Evolutionary conservation across 306 rosid genomes (phyloP).

Genomic region (Betula pendula): DNA sequence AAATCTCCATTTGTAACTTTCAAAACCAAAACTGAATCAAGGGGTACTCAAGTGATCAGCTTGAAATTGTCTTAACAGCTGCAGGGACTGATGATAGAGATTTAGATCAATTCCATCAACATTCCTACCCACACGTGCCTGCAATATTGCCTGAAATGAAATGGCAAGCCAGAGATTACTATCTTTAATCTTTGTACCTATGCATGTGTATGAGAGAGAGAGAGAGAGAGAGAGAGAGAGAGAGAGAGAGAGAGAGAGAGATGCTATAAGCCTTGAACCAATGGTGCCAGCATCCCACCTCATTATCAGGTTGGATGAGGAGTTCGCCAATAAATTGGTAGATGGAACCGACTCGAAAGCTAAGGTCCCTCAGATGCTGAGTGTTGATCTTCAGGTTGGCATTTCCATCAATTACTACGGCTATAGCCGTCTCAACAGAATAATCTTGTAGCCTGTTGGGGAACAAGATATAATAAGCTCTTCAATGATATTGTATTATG

Average conservation of each 20-base stretch:
- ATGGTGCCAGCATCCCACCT: constrained; percentile 44
- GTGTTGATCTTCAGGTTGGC: constrained; percentile 49
- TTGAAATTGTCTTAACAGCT: constrained; percentile 67
- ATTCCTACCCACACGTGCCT: constrained; percentile 78
- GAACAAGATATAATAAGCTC: constrained; percentile 10
- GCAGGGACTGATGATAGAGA: constrained; percentile 77
- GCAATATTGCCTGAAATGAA: constrained; percentile 63
- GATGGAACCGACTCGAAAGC: constrained; percentile 61
- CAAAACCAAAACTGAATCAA: constrained; percentile 19
- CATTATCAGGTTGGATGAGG: constrained; percentile 55
- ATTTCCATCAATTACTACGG: constrained; percentile 57
- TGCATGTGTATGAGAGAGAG: background rate
- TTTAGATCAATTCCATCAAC: constrained; percentile 89
- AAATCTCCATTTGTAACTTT: constrained; percentile 6
- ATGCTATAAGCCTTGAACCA: constrained; percentile 1
- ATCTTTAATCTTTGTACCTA: constrained; percentile 13
- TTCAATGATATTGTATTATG: constrained; percentile 17
- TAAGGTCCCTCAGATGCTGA: constrained; percentile 59
- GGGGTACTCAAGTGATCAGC: constrained; percentile 49
- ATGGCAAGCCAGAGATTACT: constrained; percentile 22
- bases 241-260: constrained; percentile 7
- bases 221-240: background rate
- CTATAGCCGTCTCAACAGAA: constrained; percentile 62
- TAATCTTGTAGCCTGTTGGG: constrained; percentile 56
- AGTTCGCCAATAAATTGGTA: constrained; percentile 90